Conservation (phyloP, 345 rosid species). For the Nasturtium officinale region DNA sequence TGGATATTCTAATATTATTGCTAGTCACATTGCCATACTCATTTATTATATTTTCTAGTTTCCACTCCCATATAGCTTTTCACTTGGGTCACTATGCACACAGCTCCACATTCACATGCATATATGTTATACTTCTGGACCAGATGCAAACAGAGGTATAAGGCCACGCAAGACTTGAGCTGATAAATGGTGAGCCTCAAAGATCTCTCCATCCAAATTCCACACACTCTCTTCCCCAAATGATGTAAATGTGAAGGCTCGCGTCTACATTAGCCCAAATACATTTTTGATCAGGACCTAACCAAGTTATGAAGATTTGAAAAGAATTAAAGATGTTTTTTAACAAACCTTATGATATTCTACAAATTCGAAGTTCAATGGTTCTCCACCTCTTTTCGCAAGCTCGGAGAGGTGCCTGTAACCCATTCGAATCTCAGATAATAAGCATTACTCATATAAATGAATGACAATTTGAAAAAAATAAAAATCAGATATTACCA, state of each 20-base stretch:
- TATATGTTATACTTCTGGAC: constrained; percentile 71
- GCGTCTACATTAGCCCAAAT: constrained; percentile 55
- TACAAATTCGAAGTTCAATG: constrained; percentile 78
- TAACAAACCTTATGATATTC: constrained; percentile 76
- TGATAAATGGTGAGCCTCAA: constrained; percentile 82
- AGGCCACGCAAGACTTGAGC: constrained; percentile 92
- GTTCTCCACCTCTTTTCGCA: constrained; percentile 76
- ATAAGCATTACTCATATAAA: not conserved
- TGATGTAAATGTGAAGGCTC: constrained; percentile 85
- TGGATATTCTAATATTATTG: not conserved
- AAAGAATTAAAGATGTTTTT: not conserved
- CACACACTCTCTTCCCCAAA: constrained; percentile 77
- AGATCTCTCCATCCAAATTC: constrained; percentile 96
- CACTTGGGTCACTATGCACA: constrained; percentile 15
- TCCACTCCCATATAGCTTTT: not conserved
- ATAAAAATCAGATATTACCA: constrained; percentile 55
- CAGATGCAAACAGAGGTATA: constrained; percentile 80
- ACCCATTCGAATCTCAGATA: not conserved
- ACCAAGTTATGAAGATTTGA: not conserved
- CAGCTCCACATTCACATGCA: constrained; percentile 1
- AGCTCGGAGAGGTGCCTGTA: constrained; percentile 95
- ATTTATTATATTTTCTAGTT: not conserved
- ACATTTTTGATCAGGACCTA: not conserved
- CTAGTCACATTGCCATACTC: not conserved
- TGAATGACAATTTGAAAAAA: not conserved